Evolutionary conservation across 2,329 filamentous ascomycete genomes (phyloP).

Genomic region (Ceratocystiopsis minuta): DNA sequence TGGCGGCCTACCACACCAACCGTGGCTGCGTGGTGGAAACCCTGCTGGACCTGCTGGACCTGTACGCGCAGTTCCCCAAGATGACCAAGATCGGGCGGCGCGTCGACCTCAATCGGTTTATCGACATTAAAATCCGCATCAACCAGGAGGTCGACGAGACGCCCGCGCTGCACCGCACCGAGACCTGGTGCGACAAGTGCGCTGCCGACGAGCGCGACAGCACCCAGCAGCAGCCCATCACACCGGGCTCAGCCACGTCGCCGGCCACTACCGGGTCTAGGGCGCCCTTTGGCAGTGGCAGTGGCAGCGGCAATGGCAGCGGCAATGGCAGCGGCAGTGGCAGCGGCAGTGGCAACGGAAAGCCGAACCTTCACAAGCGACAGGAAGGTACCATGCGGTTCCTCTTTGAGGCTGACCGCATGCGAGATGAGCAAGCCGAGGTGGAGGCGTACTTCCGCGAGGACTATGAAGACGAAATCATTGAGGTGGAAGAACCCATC

Average conservation of each 20-base stretch:
- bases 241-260: conserved; percentile 20
- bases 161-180: conserved; percentile 42
- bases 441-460: conserved; percentile 53
- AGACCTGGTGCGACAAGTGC: conserved; percentile 38
- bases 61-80: conserved; percentile 72
- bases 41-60: conserved; percentile 73
- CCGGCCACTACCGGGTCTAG: conserved; percentile 15
- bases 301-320: conserved; percentile 14
- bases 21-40: conserved; percentile 48
- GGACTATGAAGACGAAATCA: conserved; percentile 59
- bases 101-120: conserved; percentile 60
- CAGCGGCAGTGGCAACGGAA: conserved; percentile 19
- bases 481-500: conserved; percentile 54
- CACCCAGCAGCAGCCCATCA: conserved; percentile 12
- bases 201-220: conserved; percentile 22
- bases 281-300: conserved; percentile 18
- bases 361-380: conserved; percentile 24
- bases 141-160: conserved; percentile 61
- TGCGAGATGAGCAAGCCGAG: conserved; percentile 49
- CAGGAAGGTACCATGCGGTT: conserved; percentile 70
- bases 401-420: conserved; percentile 66
- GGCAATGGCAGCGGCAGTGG: conserved; percentile 3
- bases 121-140: conserved; percentile 69
- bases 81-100: conserved; percentile 55
- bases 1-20: conserved; percentile 20